A percentile compares a stretch with the other conserved stretches of the same genome.
phyloP scores from a whole-genome alignment of 202 grass and related monocot genomes.

The Schoenoplectus tabernaemontani region DNA sequence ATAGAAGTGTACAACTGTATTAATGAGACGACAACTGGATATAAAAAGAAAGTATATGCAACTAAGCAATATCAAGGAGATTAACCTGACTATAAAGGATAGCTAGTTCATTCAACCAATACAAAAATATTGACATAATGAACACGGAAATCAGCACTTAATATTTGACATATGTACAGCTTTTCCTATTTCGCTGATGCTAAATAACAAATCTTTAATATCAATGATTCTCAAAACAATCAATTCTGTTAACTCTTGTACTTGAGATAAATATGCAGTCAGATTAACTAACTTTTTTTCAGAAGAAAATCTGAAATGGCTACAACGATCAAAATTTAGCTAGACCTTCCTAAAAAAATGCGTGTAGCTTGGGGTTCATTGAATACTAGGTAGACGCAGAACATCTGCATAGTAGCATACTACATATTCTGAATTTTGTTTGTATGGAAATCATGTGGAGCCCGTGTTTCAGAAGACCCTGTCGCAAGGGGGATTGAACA shows the following conservation, averaged over 20 bases:
- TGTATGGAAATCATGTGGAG: not conserved
- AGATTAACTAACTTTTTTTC: not conserved
- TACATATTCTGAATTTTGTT: not conserved
- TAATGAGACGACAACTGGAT: not conserved
- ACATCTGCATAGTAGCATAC: not conserved
- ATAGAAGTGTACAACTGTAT: not conserved
- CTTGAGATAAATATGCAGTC: not conserved
- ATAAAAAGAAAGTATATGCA: not conserved
- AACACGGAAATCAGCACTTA: not conserved
- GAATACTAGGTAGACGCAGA: not conserved
- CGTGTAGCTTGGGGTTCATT: not conserved
- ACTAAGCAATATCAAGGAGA: not conserved
- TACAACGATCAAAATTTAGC: not conserved
- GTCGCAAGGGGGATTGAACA: slow-evolving; percentile 16
- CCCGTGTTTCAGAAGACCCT: not conserved
- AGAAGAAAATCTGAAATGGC: not conserved
- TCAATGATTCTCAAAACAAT: not conserved
- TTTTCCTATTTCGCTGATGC: not conserved
- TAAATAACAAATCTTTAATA: slow-evolving; percentile 1
- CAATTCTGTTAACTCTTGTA: not conserved
- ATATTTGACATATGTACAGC: not conserved
- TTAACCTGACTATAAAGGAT: not conserved
- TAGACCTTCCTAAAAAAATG: slow-evolving; percentile 8
- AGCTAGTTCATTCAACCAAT: not conserved
- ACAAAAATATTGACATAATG: not conserved